Base-by-base conservation (phyloP, 2,329 filamentous ascomycete genomes). In the Escovopsis weberi region DNA sequence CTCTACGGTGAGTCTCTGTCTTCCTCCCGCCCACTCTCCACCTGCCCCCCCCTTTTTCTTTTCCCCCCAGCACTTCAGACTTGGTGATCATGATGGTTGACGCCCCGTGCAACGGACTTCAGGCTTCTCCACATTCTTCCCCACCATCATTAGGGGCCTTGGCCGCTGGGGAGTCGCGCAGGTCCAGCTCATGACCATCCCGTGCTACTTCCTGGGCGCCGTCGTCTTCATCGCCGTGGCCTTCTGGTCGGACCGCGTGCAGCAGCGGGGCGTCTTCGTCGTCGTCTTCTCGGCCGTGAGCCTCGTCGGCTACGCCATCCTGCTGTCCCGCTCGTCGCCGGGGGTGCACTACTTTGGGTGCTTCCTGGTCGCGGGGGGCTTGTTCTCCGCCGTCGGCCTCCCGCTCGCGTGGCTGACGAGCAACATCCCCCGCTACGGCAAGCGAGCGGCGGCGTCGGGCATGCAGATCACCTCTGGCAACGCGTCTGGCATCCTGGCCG, bases 91-190 rank as follows among this genome's bases (percentile, higher is more conserved):
- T 15, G 8, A 23, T 35, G 11, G 42, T 12, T 6, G 15, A 12
- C 34, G 4, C 19, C 37, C 11, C 6, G 11, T 12, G 26, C 33
- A 7, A 12, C 19, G 3, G 2, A 33, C 4, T 26, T 6, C 23
- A 70, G 81, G 82, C 4, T 87, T 78, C 58, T 81, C 77, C 40
- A 86, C 81, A 0, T 88, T 88, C 55, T 62, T 89, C 37, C 84
- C 84, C 0, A 86, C 82, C 4, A 88, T 89, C 49, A 85, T 89
- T 57, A 67, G 74, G 36, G 77, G 72, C 4, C 72, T 88, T 41
- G 79, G 81, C 3, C 46, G 51, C 10, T 85, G 81, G 66, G 68
- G 74, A 0, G 65, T 66, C 0, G 73, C 81, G 0, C 68, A 83
- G 53, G 74, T 85, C 6, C 83, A 88, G 57, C 74, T 84, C 30